phyloP scores from a whole-genome alignment of 129 eudicot species.

The Pittosporum tobira region DNA sequence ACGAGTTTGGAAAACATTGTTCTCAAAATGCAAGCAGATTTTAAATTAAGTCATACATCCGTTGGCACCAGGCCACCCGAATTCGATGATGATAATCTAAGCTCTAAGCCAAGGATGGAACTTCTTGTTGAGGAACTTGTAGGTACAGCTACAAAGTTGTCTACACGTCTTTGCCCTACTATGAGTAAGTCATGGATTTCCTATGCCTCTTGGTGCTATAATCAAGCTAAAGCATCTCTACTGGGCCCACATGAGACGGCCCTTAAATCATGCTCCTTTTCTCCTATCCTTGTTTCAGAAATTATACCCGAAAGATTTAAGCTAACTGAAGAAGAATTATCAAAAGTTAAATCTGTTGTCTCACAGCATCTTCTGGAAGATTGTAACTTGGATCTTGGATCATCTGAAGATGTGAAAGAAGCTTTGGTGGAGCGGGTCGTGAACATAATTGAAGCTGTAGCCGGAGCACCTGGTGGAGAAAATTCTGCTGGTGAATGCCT shows the following conservation, averaged over 20 bases:
- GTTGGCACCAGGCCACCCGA: slow-evolving; percentile 19
- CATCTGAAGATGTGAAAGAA: slow-evolving; percentile 23
- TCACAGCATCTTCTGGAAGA: slow-evolving; percentile 37
- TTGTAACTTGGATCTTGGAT: slow-evolving; percentile 16
- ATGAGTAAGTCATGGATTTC: slow-evolving; percentile 92
- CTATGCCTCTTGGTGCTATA: slow-evolving; percentile 94
- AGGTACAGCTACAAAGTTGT: slow-evolving; percentile 61
- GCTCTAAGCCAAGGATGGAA: slow-evolving; percentile 26
- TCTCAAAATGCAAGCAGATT: slow-evolving; percentile 46
- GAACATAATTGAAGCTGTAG: slow-evolving; percentile 65
- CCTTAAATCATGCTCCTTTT: slow-evolving; percentile 66
- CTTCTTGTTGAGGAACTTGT: slow-evolving; percentile 63
- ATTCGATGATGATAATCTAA: slow-evolving; percentile 18
- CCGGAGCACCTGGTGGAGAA: slow-evolving; percentile 75
- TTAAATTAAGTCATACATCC: slow-evolving; percentile 18
- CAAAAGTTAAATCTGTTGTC: slow-evolving; percentile 36
- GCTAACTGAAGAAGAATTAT: slow-evolving; percentile 60
- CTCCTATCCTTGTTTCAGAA: slow-evolving; percentile 58
- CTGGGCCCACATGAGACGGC: slow-evolving; percentile 28
- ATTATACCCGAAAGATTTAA: slow-evolving; percentile 43
- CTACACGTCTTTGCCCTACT: slow-evolving; percentile 68
- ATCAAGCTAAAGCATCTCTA: slow-evolving; percentile 59
- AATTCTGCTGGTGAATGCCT: slow-evolving; percentile 47
- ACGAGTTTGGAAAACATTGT: slow-evolving; percentile 39
- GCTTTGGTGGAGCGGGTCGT: slow-evolving; percentile 50